Base-by-base conservation (phyloP, 2,329 filamentous ascomycete genomes). In the Arthroderma sp. region DNA sequence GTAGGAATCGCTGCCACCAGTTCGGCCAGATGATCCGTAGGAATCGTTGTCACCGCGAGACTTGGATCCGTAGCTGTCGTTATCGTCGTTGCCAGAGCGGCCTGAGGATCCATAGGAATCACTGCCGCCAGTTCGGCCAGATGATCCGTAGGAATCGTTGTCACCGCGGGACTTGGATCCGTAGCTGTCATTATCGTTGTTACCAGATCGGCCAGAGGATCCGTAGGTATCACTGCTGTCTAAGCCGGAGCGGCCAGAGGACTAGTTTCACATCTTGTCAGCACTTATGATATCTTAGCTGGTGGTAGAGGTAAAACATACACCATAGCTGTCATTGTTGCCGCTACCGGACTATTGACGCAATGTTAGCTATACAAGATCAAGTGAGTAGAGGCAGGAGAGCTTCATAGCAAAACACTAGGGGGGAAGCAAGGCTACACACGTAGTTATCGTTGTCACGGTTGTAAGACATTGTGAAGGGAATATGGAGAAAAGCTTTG, bases 381-480 rank as follows among this genome's bases (percentile, higher is more conserved):
- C 51, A 28, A 23, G 3, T 17, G 8, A 2, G 19, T 47, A 8
- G 43, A 3, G 5, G 19, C 4, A 15, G 21, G 23, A 21, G 6
- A 4, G 2, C 9, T 23, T 21, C 17, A 44, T 15, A 5, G 41
- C 8, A 25, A 47, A 11, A 19, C 9, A 13, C 13, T 23, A 19
- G 38, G 13, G 31, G 25, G n/a, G n/a, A n/a, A n/a, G 4, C 28
- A 25, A 35, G 35, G 38, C 19, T 4, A 31, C 43, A 28, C 55
- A 59, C 58, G 33, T 59, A 55, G 54, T 49, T 59, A 15, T 43
- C 49, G 21, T 56, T 39, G 9, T 57, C 51, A 53, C 52, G 31
- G 51, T 57, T 57, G 58, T 59, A 59, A 55, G 58, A 59, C 58
- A 59, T 59, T n/a, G 11, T 59, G 56, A 54, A 23, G 3, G 25